Evolutionary conservation across 2,329 filamentous ascomycete genomes (phyloP), one percentile per base, ranked within the genome.

Genomic region (Scopulariopsis brevicaulis): DNA sequence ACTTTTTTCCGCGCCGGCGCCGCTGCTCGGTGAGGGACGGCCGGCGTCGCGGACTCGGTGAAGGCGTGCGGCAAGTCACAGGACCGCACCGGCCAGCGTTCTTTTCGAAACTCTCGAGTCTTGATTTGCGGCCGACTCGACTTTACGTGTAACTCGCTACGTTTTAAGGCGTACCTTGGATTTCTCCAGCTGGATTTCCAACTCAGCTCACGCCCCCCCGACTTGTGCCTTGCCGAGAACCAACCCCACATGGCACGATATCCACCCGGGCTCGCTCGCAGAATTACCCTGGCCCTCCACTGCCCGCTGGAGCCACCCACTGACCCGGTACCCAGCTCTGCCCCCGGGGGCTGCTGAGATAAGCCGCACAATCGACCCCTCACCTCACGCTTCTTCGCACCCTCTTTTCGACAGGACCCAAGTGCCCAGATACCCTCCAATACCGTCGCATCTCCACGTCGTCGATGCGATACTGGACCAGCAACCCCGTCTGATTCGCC

Each of bases 361-460:
- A 56, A 56, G 55, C 55, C 25, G 18, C 12, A 15, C 40, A 56
- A 22, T 43, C 15, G 50, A 56, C 55, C 55, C 55, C 55, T 56
- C 55, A 56, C 24, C 55, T 46, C 55, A 46, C 43, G 12, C 43
- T 18, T 24, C 25, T 43, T 48, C 20, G 25, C 55, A 35, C 25
- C 25, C 25, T 54, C 20, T 32, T 50, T 48, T 24, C 25, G 28
- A 46, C 54, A 24, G 32, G n/a, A 50, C 43, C 43, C 34, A 34
- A 35, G 25, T 34, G 55, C 43, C 34, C 43, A 51, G 11, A 50
- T 37, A 35, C 52, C 46, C 46, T 50, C 46, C 46, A 50, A 14
- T 50, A 50, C 46, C n/a, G 20, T 22, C n/a, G 22, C 22, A 20
- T 10, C 22, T 12, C 46, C 20, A 22, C 18, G 46, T 11, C 8